Evolutionary conservation across 1,284 basidiomycete species (phyloP), one percentile per base, ranked within the genome.

Genomic region (Prillingera fragicola): DNA sequence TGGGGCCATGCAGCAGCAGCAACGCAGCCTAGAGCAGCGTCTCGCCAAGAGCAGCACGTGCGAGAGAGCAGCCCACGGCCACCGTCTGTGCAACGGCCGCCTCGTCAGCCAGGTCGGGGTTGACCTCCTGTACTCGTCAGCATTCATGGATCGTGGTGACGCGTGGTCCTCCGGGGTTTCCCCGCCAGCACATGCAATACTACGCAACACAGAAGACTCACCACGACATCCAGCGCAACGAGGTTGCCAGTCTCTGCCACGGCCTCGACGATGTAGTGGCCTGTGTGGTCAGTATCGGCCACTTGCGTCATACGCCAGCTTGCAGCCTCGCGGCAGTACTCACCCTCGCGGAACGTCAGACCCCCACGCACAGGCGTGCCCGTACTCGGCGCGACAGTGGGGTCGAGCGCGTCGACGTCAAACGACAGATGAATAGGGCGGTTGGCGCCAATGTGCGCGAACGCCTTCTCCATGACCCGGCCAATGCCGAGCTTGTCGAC

Each of bases 401-500:
- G 92, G 71, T 97, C 94, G 43, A 91, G 73, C 12, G 89, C 90
- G 65, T 97, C 95, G 26, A 98, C 91, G 68, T 98, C 94, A 67
- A 97, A 98, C 67, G 85, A 89, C 48, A 99, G 74, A 74, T 99
- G 95, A 56, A 97, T 87, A 14, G 95, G 95, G 32, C 79, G 75
- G 53, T 84, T 78, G 14, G 88, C 87, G 72, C 95, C 96, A 60
- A 98, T 84, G 69, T 89, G 80, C 66, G 95, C 87, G 52, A 98
- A 75, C 25, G 92, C 95, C 87, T 92, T 87, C 65, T 97, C 88
- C 45, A 97, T 84, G 45, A 97, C 87, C 62, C 82, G 81, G 22
- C 89, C 94, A 55, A 99, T 98, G 37, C 95, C 95, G 64, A 89
- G 86, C 73, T 83, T 87, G 74, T 99, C 95, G 42, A 99, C 85